phyloP scores from a whole-genome alignment of 768 basidiomycete genomes.

The Amanita fuliginea region DNA sequence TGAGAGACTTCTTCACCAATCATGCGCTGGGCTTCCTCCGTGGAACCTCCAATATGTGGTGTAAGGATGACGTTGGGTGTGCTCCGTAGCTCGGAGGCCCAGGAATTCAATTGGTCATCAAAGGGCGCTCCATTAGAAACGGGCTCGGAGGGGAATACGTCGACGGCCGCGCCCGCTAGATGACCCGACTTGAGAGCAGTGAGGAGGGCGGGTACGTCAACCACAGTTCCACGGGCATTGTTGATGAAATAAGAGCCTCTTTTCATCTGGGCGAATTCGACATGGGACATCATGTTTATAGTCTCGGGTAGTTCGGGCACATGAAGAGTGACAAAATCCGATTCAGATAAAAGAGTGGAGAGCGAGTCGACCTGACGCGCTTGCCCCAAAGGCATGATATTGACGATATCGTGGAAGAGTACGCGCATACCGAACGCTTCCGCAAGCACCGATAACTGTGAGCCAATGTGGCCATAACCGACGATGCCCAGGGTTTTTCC shows the following conservation, averaged over 20 bases:
- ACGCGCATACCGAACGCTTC: conserved; percentile 96
- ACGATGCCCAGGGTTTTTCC: conserved; percentile 98
- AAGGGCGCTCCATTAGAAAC: conserved; percentile 85
- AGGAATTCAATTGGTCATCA: conserved; percentile 79
- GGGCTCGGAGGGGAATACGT: conserved; percentile 93
- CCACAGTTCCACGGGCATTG: conserved; percentile 92
- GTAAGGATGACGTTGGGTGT: conserved; percentile 93
- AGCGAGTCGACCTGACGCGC: conserved; percentile 86
- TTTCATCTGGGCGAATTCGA: conserved; percentile 86
- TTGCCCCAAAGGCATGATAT: conserved; percentile 94
- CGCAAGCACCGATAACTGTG: conserved; percentile 93
- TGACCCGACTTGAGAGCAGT: conserved; percentile 74
- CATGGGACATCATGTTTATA: conserved; percentile 77
- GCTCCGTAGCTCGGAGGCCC: conserved; percentile 64
- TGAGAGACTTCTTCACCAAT: conserved; percentile 92
- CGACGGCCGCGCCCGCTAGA: conserved; percentile 80
- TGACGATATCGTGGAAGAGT: conserved; percentile 89
- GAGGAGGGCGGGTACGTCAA: conserved; percentile 89
- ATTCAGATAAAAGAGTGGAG: conserved; percentile 54
- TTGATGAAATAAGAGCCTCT: conserved; percentile 92
- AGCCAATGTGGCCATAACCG: conserved; percentile 97
- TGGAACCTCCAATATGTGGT: conserved; percentile 97
- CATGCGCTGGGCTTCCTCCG: conserved; percentile 96
- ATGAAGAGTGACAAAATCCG: conserved; percentile 94
- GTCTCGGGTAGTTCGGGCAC: conserved; percentile 97